Evolutionary conservation across 305 asterid genomes (phyloP), one percentile per base, ranked within the genome.

Genomic region (Fraxinus sp.): DNA sequence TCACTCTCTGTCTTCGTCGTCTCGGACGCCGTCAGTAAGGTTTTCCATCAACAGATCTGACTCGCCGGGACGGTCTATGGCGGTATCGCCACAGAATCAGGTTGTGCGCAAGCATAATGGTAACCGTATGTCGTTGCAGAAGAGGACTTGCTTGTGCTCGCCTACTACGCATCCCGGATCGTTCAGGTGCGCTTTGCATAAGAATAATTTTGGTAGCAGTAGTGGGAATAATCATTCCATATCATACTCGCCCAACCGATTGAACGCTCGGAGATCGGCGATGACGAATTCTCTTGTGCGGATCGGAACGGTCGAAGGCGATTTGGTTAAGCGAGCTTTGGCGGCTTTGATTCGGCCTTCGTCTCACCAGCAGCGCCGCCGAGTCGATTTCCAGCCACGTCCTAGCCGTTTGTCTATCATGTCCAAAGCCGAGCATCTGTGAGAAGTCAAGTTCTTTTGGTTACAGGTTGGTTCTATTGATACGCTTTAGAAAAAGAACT

Each of bases 271-370:
- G 90, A 89, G 99, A 88, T 95, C 99, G 6, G 99, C 99, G 83
- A 95, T 95, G 99, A 95, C 97, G 86, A 95, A 95, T 86, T 94
- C 99, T n/a, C 91, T 95, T 57, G 99, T 95, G 71, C 89, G 99
- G 76, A 94, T 95, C 80, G 97, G 98, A 0, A 93, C 97, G 3
- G 98, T 95, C 0, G 99, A 95, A 87, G 99, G 99, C 0, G 99
- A 95, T 89, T 77, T 94, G 85, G 90, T 95, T 80, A 95, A 89
- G 84, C 91, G 99, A 77, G 97, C 99, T 33, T 72, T 95, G 41
- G 91, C 99, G 3, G 91, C 98, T 49, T 77, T 95, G 89, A 95
- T 95, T 82, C 93, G 97, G n/a, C 99, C 99, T 16, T 95, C 99
- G 4, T 95, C 99, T 49, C 98, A 94, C 57, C 97, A 89, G 85